A percentile compares a stretch with the other conserved stretches of the same genome.
Conservation (phyloP, 495 filamentous ascomycete species). For the Cercophora scortea region DNA sequence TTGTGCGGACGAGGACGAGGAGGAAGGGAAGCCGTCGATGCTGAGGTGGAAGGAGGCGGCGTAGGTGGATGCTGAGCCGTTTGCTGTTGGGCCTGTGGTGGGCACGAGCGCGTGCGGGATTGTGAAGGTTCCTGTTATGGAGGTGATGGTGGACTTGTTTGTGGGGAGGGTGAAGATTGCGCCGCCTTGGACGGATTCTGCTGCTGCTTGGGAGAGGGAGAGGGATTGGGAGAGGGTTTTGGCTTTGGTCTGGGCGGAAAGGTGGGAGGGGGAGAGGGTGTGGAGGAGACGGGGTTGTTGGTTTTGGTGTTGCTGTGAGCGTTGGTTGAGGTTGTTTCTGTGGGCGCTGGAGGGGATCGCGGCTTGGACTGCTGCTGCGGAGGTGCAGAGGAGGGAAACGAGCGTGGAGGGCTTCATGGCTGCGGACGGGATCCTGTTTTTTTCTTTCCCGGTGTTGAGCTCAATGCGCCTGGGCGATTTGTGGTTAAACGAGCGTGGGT, state of each 20-base stretch:
- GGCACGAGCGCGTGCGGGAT: constrained; percentile 13
- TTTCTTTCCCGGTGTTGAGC: too few species aligned
- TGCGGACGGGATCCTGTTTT: too few species aligned
- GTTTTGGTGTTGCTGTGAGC: neutral
- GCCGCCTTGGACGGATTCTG: constrained; percentile 12
- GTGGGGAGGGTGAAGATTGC: constrained; percentile 3
- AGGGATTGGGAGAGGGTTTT: constrained; percentile 1
- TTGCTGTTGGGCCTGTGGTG: constrained; percentile 13
- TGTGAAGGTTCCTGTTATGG: constrained; percentile 7
- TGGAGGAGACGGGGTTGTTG: neutral
- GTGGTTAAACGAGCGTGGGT: too few species aligned
- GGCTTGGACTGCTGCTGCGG: too few species aligned
- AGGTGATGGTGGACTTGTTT: constrained; percentile 2
- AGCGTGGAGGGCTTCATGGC: constrained; percentile 5
- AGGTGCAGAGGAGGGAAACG: neutral
- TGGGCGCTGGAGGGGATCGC: too few species aligned
- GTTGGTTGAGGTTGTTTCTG: too few species aligned
- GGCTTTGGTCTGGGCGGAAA: neutral
- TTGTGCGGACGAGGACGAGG: too few species aligned
- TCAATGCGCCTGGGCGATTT: too few species aligned
- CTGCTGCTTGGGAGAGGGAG: neutral
- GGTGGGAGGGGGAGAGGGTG: neutral
- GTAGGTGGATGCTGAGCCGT: constrained; percentile 11
- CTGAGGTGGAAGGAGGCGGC: constrained; percentile 21
- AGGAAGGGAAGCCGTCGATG: constrained; percentile 10